Evolutionary conservation across 352 stramenopile genomes (phyloP).

Genomic region (Blastocystis sp.): DNA sequence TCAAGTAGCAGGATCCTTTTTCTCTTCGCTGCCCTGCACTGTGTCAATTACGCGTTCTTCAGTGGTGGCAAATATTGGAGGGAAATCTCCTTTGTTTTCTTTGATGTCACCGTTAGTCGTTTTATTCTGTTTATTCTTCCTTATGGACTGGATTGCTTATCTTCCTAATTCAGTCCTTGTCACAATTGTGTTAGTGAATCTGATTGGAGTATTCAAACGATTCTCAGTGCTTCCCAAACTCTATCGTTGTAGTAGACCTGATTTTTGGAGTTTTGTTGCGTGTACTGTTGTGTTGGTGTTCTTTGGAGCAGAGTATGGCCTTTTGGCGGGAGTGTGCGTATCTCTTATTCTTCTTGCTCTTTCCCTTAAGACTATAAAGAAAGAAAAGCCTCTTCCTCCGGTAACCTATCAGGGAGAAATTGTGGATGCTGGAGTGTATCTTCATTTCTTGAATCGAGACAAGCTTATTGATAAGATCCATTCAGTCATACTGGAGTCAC

Average conservation of each 20-base stretch:
- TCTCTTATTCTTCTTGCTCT: neutral
- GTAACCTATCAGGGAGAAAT: neutral
- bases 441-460: conserved; percentile 9
- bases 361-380: neutral
- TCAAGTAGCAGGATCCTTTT: neutral
- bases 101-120: neutral
- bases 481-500: neutral
- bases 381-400: neutral
- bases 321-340: neutral
- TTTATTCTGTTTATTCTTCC: neutral
- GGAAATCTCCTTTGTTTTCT: neutral
- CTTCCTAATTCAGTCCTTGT: neutral
- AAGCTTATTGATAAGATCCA: neutral
- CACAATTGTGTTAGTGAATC: neutral
- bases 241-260: neutral
- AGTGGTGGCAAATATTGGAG: neutral
- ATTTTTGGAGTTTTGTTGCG: neutral
- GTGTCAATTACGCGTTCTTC: neutral
- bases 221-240: neutral
- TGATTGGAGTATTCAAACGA: neutral
- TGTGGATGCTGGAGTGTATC: neutral
- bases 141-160: neutral
- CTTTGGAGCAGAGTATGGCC: neutral
- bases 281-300: conserved; percentile 5
- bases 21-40: neutral